These are phyloP conservation scores for Acanthamoeba sp. DNA, from an alignment of 208 protist species.

Conservation along the genomic window DNA sequence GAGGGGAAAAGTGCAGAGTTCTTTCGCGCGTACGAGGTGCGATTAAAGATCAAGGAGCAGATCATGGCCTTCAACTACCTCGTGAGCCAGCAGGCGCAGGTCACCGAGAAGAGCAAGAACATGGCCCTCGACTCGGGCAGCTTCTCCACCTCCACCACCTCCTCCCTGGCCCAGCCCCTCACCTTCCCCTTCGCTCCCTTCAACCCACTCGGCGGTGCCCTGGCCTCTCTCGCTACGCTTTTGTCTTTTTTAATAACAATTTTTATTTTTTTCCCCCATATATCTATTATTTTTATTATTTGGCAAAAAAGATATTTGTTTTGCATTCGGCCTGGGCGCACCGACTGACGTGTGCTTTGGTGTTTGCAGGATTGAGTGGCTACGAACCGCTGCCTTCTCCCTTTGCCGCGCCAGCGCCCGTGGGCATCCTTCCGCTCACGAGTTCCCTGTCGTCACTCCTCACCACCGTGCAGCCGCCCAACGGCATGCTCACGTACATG, in stretches of 20 bases:
- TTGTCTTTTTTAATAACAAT: too few relatives aligned
- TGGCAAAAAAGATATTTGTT: too few relatives aligned
- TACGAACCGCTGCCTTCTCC: constrained; percentile 9
- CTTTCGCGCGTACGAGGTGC: constrained; percentile 76
- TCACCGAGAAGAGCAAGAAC: constrained; percentile 46
- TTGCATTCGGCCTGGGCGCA: background rate
- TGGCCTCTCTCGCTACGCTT: background rate
- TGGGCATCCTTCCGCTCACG: background rate
- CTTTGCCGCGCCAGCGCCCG: background rate
- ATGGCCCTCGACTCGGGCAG: background rate
- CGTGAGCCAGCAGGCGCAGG: constrained; percentile 75
- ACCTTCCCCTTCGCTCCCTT: background rate
- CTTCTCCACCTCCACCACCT: background rate
- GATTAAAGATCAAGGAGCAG: constrained; percentile 77
- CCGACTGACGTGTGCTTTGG: background rate
- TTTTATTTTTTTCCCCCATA: too few relatives aligned
- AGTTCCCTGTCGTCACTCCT: background rate
- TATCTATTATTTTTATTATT: too few relatives aligned
- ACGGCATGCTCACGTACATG: background rate
- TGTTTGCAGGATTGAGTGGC: background rate
- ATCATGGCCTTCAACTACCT: constrained; percentile 78
- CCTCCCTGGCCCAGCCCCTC: background rate
- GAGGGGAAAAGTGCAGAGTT: constrained; percentile 76
- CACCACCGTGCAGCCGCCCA: background rate
- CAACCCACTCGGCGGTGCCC: background rate